A percentile compares a stretch with the other conserved stretches of the same genome.
Evolutionary conservation across 192 early-diverging fungal species (phyloP).

Genomic region (Coemansia sp.): DNA sequence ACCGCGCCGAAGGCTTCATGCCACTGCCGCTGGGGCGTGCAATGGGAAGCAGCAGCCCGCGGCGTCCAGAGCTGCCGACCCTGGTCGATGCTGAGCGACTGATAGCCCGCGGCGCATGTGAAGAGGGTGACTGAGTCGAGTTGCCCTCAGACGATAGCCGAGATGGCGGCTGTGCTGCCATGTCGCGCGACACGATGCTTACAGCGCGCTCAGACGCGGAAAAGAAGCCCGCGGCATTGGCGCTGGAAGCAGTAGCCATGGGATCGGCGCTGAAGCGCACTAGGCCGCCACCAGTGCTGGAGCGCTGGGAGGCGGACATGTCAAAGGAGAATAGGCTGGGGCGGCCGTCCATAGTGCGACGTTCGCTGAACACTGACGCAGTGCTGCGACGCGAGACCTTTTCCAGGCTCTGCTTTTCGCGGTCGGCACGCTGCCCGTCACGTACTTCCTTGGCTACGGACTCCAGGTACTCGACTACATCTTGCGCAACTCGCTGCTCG

Average conservation of each 20-base stretch:
- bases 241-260: constrained; percentile 1
- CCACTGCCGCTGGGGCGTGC: constrained; percentile 22
- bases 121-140: constrained; percentile 4
- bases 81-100: constrained; percentile 3
- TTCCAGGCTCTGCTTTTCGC: constrained; percentile 39
- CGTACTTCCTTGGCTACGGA: constrained; percentile 70
- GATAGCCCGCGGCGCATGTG: not conserved
- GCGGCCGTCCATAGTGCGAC: constrained; percentile 48
- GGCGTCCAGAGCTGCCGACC: constrained; percentile 15
- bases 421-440: constrained; percentile 47
- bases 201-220: constrained; percentile 8
- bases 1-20: constrained; percentile 39
- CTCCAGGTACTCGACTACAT: constrained; percentile 73
- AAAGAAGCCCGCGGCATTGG: constrained; percentile 8
- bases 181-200: constrained; percentile 11
- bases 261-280: constrained; percentile 36
- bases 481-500: constrained; percentile 67
- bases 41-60: constrained; percentile 49
- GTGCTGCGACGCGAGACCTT: constrained; percentile 40
- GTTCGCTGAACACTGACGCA: constrained; percentile 37
- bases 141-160: constrained; percentile 31
- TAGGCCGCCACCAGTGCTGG: constrained; percentile 19
- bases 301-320: constrained; percentile 20
- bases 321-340: constrained; percentile 48
- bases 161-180: not conserved